These are phyloP conservation scores for Rhodotorula graminis DNA, from an alignment of 768 basidiomycete genomes.

Conservation along the genomic window DNA sequence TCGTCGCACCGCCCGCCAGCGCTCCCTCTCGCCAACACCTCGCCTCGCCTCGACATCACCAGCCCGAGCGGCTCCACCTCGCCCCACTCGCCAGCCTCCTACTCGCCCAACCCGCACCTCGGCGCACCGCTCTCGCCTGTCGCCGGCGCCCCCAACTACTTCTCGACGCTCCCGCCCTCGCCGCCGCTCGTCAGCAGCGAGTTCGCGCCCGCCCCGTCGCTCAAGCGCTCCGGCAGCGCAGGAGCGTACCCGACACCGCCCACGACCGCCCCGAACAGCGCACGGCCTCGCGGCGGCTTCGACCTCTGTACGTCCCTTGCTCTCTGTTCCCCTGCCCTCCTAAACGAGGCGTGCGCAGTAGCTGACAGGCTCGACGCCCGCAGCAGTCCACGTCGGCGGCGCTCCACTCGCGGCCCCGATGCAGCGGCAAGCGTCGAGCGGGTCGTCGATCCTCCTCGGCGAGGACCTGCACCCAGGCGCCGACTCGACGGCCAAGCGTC, in stretches of 20 bases:
- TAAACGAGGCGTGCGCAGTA: no score
- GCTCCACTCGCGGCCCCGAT: neutral
- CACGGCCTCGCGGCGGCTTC: slow-evolving; percentile 8
- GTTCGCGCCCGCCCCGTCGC: neutral
- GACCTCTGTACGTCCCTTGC: slow-evolving; percentile 1
- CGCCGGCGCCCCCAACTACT: slow-evolving; percentile 6
- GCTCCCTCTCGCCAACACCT: neutral
- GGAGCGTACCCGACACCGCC: slow-evolving; percentile 25
- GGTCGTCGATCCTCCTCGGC: slow-evolving; percentile 23
- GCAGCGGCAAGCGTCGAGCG: neutral
- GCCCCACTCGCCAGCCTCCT: slow-evolving; percentile 8
- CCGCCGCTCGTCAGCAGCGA: slow-evolving; percentile 6
- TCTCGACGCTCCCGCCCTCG: slow-evolving; percentile 16
- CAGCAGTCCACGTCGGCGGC: slow-evolving; percentile 7
- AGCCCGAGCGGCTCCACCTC: neutral
- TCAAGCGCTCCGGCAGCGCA: neutral
- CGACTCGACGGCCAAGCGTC: slow-evolving; percentile 2
- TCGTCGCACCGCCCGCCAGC: neutral
- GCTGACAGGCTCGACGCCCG: neutral
- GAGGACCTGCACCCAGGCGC: slow-evolving; percentile 8
- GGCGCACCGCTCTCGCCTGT: neutral
- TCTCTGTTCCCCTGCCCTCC: neutral
- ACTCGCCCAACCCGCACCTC: slow-evolving; percentile 4
- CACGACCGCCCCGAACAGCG: slow-evolving; percentile 3
- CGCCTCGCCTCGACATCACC: neutral